Conservation (phyloP, 1,284 basidiomycete species). For the Pterula multifida region DNA sequence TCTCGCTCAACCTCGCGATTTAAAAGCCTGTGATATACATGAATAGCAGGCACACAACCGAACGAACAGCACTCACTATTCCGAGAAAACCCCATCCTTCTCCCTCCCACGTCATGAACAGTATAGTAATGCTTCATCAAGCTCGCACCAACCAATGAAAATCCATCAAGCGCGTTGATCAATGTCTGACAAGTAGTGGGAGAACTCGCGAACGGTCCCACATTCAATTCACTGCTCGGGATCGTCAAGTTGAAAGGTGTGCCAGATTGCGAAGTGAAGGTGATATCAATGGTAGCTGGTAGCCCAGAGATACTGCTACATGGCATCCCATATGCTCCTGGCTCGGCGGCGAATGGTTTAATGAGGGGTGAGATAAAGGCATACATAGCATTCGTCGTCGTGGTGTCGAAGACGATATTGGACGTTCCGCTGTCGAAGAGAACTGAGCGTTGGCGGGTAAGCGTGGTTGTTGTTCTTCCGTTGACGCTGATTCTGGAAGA, state of each 20-base stretch:
- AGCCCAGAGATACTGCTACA: conserved; percentile 22
- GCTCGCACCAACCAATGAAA: conserved; percentile 23
- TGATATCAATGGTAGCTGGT: conserved; percentile 24
- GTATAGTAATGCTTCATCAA: conserved; percentile 29
- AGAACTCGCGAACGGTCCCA: conserved; percentile 25
- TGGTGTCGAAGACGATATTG: conserved; percentile 22
- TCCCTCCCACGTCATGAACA: conserved; percentile 21
- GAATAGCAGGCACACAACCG: too few species aligned
- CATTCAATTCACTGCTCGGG: conserved; percentile 27
- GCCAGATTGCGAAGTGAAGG: conserved; percentile 21
- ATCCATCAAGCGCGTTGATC: conserved; percentile 26
- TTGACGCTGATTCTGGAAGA: conserved; percentile 24
- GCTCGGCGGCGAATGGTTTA: conserved; percentile 20
- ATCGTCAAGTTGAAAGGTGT: conserved; percentile 26
- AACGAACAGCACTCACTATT: not conserved
- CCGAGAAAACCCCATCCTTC: conserved; percentile 21
- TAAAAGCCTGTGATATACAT: too few species aligned
- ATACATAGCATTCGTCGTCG: conserved; percentile 25
- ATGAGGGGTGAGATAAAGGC: conserved; percentile 31
- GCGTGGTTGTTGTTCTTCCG: conserved; percentile 21
- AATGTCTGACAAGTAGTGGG: conserved; percentile 27
- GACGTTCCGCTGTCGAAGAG: conserved; percentile 32
- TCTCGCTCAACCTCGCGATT: too few species aligned
- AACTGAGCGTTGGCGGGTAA: conserved; percentile 18
- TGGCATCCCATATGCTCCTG: conserved; percentile 27